Percentiles rank a stretch among this genome's conserved stretches.
Evolutionary conservation across 208 protist genomes (phyloP).

Genomic region (Spongospora subterranea): DNA sequence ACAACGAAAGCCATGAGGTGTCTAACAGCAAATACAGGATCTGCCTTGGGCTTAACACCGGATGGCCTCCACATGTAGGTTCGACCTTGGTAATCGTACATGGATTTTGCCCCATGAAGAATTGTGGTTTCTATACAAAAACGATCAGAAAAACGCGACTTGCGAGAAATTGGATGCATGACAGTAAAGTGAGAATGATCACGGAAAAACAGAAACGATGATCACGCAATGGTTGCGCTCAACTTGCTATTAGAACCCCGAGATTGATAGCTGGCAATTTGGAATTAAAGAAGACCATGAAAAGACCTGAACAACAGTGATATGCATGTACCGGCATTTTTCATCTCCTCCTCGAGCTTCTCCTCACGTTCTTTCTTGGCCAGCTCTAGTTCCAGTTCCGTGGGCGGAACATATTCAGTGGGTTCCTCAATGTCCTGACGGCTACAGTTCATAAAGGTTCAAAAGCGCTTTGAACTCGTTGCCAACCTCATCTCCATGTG

Average conservation of each 20-base stretch:
- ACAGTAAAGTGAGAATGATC: too few species aligned
- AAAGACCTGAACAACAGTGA: neutral
- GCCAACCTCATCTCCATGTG: slow-evolving; percentile 34
- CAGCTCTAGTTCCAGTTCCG: neutral
- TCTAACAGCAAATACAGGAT: slow-evolving; percentile 58
- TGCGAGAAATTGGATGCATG: too few species aligned
- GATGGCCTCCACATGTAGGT: slow-evolving; percentile 69
- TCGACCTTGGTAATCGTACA: slow-evolving; percentile 77
- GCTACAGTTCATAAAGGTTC: neutral
- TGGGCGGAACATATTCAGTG: neutral
- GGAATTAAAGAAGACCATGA: too few species aligned
- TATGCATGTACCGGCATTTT: neutral
- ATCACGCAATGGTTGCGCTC: too few species aligned
- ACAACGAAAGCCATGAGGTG: neutral
- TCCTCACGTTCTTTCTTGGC: neutral
- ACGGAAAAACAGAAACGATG: too few species aligned
- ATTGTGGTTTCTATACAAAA: slow-evolving; percentile 5
- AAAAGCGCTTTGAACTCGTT: slow-evolving; percentile 4
- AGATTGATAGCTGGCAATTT: too few species aligned
- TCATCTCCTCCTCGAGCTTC: neutral
- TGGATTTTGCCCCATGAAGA: slow-evolving; percentile 57
- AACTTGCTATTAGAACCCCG: too few species aligned
- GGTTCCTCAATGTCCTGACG: neutral
- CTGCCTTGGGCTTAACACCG: slow-evolving; percentile 63
- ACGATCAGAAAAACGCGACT: too few species aligned